phyloP scores from a whole-genome alignment of 768 basidiomycete species.

The Neoboletus brunneissimus region DNA sequence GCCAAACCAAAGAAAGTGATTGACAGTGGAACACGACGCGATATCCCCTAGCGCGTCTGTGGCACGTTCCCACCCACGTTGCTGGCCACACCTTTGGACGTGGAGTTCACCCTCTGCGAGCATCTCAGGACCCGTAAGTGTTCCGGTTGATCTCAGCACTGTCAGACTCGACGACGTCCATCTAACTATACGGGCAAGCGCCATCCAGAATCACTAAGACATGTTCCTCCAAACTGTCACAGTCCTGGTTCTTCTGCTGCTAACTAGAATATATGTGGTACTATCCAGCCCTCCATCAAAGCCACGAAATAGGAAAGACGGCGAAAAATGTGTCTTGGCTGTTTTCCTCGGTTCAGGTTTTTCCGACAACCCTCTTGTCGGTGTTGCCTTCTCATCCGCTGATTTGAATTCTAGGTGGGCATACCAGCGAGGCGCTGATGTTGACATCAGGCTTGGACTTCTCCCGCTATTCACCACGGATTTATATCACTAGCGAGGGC shows the following conservation, averaged over 20 bases:
- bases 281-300: conserved; percentile 12
- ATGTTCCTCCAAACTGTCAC: conserved; percentile 16
- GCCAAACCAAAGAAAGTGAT: neutral
- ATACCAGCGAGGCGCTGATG: conserved; percentile 83
- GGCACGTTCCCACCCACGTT: conserved; percentile 15
- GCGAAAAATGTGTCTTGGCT: conserved; percentile 52
- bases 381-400: conserved; percentile 3
- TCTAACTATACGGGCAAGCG: neutral
- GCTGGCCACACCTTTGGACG: neutral
- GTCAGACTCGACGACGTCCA: neutral
- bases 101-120: neutral
- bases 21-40: neutral
- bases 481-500: conserved; percentile 79
- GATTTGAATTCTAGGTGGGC: conserved; percentile 64
- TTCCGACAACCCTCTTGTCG: conserved; percentile 18
- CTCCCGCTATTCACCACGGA: conserved; percentile 68
- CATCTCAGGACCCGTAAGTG: neutral
- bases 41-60: neutral
- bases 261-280: conserved; percentile 19
- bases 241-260: conserved; percentile 12
- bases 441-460: conserved; percentile 74
- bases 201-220: neutral
- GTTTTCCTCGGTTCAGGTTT: conserved; percentile 93
- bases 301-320: conserved; percentile 9
- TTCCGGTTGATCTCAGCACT: neutral